Evolutionary conservation across 2,329 filamentous ascomycete genomes (phyloP).

Genomic region (Aspergillus ochraceoroseus): DNA sequence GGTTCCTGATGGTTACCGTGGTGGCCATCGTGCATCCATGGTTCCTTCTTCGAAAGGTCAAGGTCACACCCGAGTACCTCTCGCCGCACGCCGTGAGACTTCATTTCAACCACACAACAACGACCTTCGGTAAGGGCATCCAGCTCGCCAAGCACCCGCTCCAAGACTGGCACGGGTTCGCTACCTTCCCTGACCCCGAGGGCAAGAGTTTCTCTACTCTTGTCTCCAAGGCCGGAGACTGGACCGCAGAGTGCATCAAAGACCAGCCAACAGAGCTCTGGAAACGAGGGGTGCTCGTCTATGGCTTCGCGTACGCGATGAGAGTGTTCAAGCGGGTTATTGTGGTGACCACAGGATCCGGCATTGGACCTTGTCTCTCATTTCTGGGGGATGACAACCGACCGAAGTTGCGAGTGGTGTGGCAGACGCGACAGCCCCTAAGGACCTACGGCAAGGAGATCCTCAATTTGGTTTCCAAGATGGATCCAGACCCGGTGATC

Average conservation of each 20-base stretch:
- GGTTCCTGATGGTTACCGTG: constrained; percentile 63
- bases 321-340: constrained; percentile 62
- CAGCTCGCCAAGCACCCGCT: constrained; percentile 61
- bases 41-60: constrained; percentile 64
- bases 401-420: constrained; percentile 56
- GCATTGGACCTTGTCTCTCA: constrained; percentile 65
- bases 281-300: constrained; percentile 63
- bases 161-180: constrained; percentile 70
- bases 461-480: constrained; percentile 51
- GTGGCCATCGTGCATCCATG: constrained; percentile 66
- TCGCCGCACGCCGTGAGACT: constrained; percentile 69
- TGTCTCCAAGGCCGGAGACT: constrained; percentile 69
- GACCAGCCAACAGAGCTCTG: constrained; percentile 59
- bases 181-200: constrained; percentile 60
- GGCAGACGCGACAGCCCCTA: constrained; percentile 60
- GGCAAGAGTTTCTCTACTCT: constrained; percentile 61
- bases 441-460: constrained; percentile 59
- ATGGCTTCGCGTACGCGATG: constrained; percentile 63
- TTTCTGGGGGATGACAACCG: constrained; percentile 50
- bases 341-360: constrained; percentile 66
- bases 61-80: constrained; percentile 61
- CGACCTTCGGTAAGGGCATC: constrained; percentile 53
- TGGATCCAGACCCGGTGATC: constrained; percentile 60
- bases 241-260: constrained; percentile 62
- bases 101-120: constrained; percentile 61